Evolutionary conservation across 768 basidiomycete genomes (phyloP).

Genomic region (Peribolospora kevripleyi): DNA sequence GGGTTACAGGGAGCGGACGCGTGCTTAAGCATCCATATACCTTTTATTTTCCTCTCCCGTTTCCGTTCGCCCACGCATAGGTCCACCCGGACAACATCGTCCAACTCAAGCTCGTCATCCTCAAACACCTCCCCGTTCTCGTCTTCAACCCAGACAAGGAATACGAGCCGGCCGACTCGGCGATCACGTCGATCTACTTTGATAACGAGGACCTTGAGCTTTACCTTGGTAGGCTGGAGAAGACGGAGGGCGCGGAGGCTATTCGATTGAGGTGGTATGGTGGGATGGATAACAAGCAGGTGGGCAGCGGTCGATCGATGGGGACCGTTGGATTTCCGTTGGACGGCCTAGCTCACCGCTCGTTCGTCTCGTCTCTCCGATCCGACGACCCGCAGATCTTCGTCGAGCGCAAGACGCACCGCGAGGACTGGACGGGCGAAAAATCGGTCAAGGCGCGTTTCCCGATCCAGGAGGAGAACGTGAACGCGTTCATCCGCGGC

Average conservation of each 20-base stretch:
- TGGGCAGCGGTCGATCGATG: constrained; percentile 8
- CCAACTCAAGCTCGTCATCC: constrained; percentile 71
- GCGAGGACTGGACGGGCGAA: constrained; percentile 98
- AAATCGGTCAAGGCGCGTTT: constrained; percentile 96
- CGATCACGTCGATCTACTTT: constrained; percentile 92
- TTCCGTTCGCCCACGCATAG: constrained; percentile 11
- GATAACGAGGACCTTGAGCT: constrained; percentile 88
- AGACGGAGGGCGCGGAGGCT: constrained; percentile 95
- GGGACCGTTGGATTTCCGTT: no score
- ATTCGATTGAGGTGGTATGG: constrained; percentile 95
- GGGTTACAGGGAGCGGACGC: not conserved
- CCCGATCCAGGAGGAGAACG: constrained; percentile 57
- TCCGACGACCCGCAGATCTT: constrained; percentile 13
- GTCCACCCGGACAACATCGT: constrained; percentile 83
- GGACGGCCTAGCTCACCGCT: not conserved
- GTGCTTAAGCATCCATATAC: constrained; percentile 2
- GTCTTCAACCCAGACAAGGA: constrained; percentile 89
- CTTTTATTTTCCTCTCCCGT: not conserved
- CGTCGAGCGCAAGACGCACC: constrained; percentile 34
- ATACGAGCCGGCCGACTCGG: constrained; percentile 40
- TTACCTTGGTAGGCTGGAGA: constrained; percentile 87
- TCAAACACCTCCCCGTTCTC: constrained; percentile 76
- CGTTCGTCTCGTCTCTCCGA: not conserved
- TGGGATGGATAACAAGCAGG: constrained; percentile 31
- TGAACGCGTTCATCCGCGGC: constrained; percentile 73